Evolutionary conservation across 192 early-diverging fungal genomes (phyloP), one percentile per base, ranked within the genome.

Genomic region (Borealophlyctis nickersoniae): DNA sequence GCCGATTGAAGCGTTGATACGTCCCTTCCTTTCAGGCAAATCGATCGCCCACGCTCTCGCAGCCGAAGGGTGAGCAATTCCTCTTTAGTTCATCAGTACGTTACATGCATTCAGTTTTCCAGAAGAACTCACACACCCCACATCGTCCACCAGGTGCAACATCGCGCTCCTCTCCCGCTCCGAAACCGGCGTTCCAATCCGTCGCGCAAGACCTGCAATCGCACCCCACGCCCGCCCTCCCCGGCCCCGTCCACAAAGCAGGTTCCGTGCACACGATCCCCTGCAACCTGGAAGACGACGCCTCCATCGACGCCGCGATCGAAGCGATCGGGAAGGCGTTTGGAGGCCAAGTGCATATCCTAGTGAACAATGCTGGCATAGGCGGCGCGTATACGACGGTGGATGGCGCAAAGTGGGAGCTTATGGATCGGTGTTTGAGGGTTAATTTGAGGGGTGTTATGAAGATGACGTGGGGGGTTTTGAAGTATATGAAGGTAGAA

Each of bases 351-450:
- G 22, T 59, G 13, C n/a, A 59, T 34, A 59, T 59, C 5, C 33
- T 59, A 26, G 33, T 59, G 16, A 59, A 59, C 58, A 59, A 59
- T 36, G 28, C 58, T 22, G 58, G 58, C 26, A 26, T 59, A 3
- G 58, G 33, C n/a, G 58, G 39, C 9, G 19, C n/a, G 33, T 27
- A 19, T 48, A 34, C 19, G n/a, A 23, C 14, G 1, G 30, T 26
- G 32, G 3, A 22, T 33, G 30, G n/a, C 19, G 5, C 31, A 23
- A 33, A 59, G 23, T 59, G 58, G 58, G 58, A 59, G 26, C n/a
- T n/a, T 7, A 22, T 14, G 36, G 23, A 39, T 22, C 14, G 36
- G n/a, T 27, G 33, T 2, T 31, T 59, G 30, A 33, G n/a, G 22
- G 26, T 36, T 1, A 36, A 59, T 39, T 36, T 59, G 31, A 29